Percentiles rank a stretch among this genome's conserved stretches.
Evolutionary conservation across 2,329 filamentous ascomycete species (phyloP).

Genomic region (Penicillium frequentans): DNA sequence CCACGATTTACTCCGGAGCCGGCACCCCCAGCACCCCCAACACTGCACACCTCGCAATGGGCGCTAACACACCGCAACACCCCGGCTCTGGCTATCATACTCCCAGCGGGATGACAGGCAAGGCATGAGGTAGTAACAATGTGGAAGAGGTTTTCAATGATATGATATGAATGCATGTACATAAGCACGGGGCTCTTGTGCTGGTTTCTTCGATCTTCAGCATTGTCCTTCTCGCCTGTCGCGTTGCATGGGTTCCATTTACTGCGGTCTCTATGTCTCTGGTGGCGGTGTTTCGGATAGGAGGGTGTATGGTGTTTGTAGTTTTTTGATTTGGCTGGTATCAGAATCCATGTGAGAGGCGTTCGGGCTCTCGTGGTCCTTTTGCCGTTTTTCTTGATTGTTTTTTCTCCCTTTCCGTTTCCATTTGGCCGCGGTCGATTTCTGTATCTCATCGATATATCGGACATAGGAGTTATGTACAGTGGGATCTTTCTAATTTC

Average conservation of each 20-base stretch:
- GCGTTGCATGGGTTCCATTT: constrained; percentile 24
- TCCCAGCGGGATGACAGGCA: constrained; percentile 67
- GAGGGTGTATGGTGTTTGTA: constrained; percentile 34
- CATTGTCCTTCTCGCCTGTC: constrained; percentile 24
- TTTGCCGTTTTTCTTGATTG: constrained; percentile 3
- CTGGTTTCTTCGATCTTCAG: constrained; percentile 26
- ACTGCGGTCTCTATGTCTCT: constrained; percentile 22
- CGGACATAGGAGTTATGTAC: constrained; percentile 4
- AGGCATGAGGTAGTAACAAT: constrained; percentile 24
- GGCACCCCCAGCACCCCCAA: constrained; percentile 69
- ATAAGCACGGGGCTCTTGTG: constrained; percentile 33
- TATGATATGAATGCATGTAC: constrained; percentile 40
- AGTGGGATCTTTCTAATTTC: neutral
- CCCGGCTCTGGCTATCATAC: constrained; percentile 66
- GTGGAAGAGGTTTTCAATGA: constrained; percentile 14
- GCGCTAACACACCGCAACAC: constrained; percentile 49
- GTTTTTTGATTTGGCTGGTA: constrained; percentile 23
- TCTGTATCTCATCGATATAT: constrained; percentile 1
- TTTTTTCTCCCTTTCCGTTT: neutral
- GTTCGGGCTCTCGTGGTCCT: constrained; percentile 14
- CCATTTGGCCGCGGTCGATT: neutral
- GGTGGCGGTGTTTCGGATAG: constrained; percentile 25
- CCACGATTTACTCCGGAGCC: constrained; percentile 48
- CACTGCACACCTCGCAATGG: constrained; percentile 53
- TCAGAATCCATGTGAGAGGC: constrained; percentile 27